phyloP scores from a whole-genome alignment of 2,329 filamentous ascomycete genomes.

The Cadophora sp. region DNA sequence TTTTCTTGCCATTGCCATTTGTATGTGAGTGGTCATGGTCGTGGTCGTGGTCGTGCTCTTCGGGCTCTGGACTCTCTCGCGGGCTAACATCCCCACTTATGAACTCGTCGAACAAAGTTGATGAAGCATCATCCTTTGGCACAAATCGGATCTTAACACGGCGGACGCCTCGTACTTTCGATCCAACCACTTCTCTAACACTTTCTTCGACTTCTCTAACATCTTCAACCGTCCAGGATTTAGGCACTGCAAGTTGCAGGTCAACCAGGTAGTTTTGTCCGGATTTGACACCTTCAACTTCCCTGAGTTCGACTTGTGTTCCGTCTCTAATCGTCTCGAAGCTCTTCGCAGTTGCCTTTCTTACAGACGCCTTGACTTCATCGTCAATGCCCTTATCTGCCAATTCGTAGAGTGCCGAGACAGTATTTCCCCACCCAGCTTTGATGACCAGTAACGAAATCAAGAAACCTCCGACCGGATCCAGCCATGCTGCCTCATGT shows the following conservation, averaged over 20 bases:
- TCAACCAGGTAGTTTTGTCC: constrained; percentile 97
- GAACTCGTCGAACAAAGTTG: constrained; percentile 79
- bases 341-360: constrained; percentile 67
- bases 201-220: constrained; percentile 73
- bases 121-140: constrained; percentile 63
- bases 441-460: constrained; percentile 94
- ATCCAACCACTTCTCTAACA: constrained; percentile 75
- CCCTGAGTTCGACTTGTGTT: constrained; percentile 71
- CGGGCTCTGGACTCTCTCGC: constrained; percentile 64
- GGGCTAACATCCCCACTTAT: constrained; percentile 68
- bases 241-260: constrained; percentile 82
- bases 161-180: constrained; percentile 82
- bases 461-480: constrained; percentile 89
- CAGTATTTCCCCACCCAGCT: constrained; percentile 86
- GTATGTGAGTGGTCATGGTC: constrained; percentile 46
- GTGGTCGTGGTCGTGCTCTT: constrained; percentile 57
- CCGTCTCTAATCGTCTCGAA: constrained; percentile 60
- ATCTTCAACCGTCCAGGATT: constrained; percentile 75
- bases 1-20: constrained; percentile 45
- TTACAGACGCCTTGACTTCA: constrained; percentile 77
- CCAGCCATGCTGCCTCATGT: constrained; percentile 86
- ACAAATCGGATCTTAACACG: constrained; percentile 86
- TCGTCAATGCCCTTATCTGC: constrained; percentile 90
- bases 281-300: constrained; percentile 89
- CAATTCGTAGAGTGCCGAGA: constrained; percentile 81